Evolutionary conservation across 2,329 filamentous ascomycete species (phyloP), one percentile per base, ranked within the genome.

Genomic region (Spiromastix sp.): DNA sequence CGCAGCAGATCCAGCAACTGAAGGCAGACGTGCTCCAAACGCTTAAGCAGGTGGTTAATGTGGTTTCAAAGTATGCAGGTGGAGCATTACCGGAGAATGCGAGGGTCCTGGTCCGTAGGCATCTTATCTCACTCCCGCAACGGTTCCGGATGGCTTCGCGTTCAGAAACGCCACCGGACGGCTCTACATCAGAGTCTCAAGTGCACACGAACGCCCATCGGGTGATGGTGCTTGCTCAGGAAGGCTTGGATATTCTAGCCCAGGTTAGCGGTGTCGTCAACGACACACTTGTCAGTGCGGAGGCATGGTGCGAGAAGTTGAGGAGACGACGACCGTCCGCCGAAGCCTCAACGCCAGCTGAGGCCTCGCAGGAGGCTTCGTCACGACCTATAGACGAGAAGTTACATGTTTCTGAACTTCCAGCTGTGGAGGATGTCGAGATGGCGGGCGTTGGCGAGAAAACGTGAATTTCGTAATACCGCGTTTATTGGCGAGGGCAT

Each of bases 241-340:
- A 96, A 55, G 85, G 87, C 0, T 67, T 96, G 10, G 86, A 95
- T 48, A 94, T 96, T 81, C 86, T 96, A 71, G 74, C 77, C 1
- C 86, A 95, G 56, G 85, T 98, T 32, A 91, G 79, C 26, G 77
- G 79, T 4, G 84, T 95, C 2, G 72, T 96, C 6, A 84, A 93
- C 47, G 82, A 85, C 35, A 96, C 91, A 0, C 81, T 96, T 35
- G 74, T 83, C 37, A 91, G 83, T 48, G 91, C 91, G 0, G 89
- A 96, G 59, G 77, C 80, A 48, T 96, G 91, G 91, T 84, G 89
- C 45, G 81, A 87, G 40, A 70, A 79, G 13, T 67, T 93, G 39
- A 84, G 82, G 8, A 67, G 69, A 22, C 59, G 65, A 26, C 57
- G 33, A 29, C 43, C 43, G n/a, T 29, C 41, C 5, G 21, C 16